A percentile compares a stretch with the other conserved stretches of the same genome.
phyloP scores from a whole-genome alignment of 2,329 filamentous ascomycete genomes.

The Davidsoniella australis region DNA sequence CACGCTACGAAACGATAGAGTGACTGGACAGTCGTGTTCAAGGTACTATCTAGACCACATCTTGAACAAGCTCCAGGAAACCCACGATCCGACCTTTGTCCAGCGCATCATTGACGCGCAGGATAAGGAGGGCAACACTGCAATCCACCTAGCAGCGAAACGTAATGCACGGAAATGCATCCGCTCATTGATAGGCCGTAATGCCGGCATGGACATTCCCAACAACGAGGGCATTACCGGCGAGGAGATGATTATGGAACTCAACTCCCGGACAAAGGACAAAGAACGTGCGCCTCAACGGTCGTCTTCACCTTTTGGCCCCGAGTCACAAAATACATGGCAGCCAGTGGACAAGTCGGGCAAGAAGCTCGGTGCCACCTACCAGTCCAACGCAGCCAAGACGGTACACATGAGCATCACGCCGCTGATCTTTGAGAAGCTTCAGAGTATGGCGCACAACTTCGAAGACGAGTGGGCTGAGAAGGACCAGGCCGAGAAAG shows the following conservation, averaged over 20 bases:
- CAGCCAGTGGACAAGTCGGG: conserved; percentile 15
- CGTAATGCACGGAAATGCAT: conserved; percentile 81
- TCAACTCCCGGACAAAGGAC: conserved; percentile 53
- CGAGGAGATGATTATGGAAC: conserved; percentile 62
- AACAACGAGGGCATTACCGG: conserved; percentile 72
- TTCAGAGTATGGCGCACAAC: conserved; percentile 49
- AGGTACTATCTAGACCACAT: conserved; percentile 88
- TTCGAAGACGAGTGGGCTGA: conserved; percentile 64
- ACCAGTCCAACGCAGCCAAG: conserved; percentile 48
- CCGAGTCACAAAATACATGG: conserved; percentile 37
- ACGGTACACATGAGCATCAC: conserved; percentile 53
- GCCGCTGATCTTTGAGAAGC: conserved; percentile 52
- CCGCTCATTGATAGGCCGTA: conserved; percentile 59
- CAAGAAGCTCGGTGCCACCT: conserved; percentile 26
- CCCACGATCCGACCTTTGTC: conserved; percentile 57
- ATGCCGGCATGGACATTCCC: conserved; percentile 64
- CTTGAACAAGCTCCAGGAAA: conserved; percentile 69
- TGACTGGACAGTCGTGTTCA: conserved; percentile 72
- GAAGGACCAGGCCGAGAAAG: conserved; percentile 52
- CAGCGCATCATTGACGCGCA: conserved; percentile 65
- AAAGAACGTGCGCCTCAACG: conserved; percentile 44
- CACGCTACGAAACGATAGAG: conserved; percentile 64
- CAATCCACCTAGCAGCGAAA: conserved; percentile 56
- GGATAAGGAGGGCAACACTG: conserved; percentile 79
- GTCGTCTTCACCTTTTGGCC: conserved; percentile 58